Percentiles rank a stretch among this genome's conserved stretches.
These are phyloP conservation scores for Blastomyces gilchristii DNA, from an alignment of 2,329 filamentous ascomycete species.

Conservation along the genomic window DNA sequence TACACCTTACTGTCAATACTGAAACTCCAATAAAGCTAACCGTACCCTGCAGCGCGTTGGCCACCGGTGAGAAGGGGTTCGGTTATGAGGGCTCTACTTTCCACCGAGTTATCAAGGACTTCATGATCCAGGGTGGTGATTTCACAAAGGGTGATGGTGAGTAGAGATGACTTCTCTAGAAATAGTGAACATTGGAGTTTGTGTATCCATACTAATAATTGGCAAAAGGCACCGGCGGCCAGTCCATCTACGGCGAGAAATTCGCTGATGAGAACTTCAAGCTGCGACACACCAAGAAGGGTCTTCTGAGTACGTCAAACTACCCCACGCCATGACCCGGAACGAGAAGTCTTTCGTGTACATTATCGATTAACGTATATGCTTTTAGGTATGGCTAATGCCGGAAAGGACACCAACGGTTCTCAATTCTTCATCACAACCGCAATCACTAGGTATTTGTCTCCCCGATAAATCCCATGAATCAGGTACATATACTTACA, in stretches of 20 bases:
- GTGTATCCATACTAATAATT: neutral
- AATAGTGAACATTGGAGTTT: neutral
- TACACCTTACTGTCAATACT: neutral
- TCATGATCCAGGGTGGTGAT: conserved; percentile 63
- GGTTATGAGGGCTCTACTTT: conserved; percentile 57
- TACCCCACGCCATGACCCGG: neutral
- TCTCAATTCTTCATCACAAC: conserved; percentile 61
- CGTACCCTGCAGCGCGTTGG: conserved; percentile 38
- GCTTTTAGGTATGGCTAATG: conserved; percentile 51
- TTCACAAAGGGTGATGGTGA: conserved; percentile 52
- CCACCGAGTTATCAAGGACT: conserved; percentile 60
- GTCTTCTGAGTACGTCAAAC: conserved; percentile 45
- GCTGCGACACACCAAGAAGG: conserved; percentile 56
- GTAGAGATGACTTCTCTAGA: conserved; percentile 9
- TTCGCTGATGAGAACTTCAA: conserved; percentile 64
- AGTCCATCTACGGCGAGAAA: conserved; percentile 57
- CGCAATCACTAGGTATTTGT: conserved; percentile 42
- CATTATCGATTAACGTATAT: neutral
- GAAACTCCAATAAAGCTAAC: neutral
- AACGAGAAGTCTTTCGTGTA: neutral
- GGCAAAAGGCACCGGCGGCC: conserved; percentile 49
- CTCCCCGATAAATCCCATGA: neutral
- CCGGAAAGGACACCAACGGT: conserved; percentile 54
- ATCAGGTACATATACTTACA: neutral
- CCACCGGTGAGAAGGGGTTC: conserved; percentile 57